Percentiles rank a stretch among this genome's conserved stretches.
Conservation (phyloP, 106 monocot genomes). For the Dendrobium huoshanense region DNA sequence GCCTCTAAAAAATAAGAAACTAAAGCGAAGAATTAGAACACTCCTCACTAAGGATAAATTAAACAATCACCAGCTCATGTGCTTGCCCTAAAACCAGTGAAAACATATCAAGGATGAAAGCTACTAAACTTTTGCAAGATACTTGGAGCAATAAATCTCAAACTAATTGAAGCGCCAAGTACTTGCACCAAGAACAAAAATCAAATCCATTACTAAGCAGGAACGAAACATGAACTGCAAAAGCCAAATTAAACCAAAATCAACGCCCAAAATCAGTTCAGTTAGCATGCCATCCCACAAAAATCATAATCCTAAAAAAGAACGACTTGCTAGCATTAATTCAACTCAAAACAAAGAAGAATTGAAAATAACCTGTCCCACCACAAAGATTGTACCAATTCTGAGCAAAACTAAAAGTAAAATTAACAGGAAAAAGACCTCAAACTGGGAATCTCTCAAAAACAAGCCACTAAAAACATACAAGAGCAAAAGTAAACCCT, state of each 20-base stretch:
- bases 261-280: neutral
- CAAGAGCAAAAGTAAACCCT: constrained; percentile 2
- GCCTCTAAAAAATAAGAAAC: neutral
- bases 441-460: neutral
- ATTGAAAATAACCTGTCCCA: neutral
- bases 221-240: neutral
- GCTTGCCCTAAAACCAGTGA: neutral
- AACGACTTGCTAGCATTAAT: neutral
- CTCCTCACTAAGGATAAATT: neutral
- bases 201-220: neutral
- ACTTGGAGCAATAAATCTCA: neutral
- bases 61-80: neutral
- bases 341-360: neutral
- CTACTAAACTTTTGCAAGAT: neutral
- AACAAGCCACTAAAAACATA: neutral
- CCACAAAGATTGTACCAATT: neutral
- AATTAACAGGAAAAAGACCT: neutral
- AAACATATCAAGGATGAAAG: neutral
- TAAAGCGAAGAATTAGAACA: neutral
- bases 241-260: neutral
- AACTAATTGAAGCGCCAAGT: neutral
- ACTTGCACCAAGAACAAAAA: neutral
- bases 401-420: neutral
- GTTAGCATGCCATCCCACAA: neutral
- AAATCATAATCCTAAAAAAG: neutral